These are phyloP conservation scores for Pyronema domesticum DNA, from an alignment of 495 filamentous ascomycete species.

Conservation along the genomic window DNA sequence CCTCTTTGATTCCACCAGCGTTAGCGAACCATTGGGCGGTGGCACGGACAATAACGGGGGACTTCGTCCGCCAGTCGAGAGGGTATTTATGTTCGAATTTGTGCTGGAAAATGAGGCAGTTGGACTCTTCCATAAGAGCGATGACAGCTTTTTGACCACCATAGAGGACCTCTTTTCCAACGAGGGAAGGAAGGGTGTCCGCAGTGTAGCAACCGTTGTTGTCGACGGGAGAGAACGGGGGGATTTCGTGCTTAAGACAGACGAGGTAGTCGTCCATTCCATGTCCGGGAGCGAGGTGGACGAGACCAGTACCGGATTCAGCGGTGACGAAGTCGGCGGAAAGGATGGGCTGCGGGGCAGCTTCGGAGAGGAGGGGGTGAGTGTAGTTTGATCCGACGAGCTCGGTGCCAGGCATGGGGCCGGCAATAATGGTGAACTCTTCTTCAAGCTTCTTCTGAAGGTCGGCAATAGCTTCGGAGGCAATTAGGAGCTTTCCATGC, in stretches of 20 bases:
- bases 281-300: slow-evolving; percentile 86
- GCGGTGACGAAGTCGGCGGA: slow-evolving; percentile 72
- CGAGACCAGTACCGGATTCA: slow-evolving; percentile 74
- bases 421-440: slow-evolving; percentile 1
- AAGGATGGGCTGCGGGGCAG: slow-evolving; percentile 47
- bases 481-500: slow-evolving; percentile 45
- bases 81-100: slow-evolving; percentile 79
- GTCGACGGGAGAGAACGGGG: slow-evolving; percentile 63
- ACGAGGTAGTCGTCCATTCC: slow-evolving; percentile 92
- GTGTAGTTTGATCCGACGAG: slow-evolving; percentile 47
- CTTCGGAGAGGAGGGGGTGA: slow-evolving; percentile 39
- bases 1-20: slow-evolving; percentile 58
- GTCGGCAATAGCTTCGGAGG: slow-evolving; percentile 44
- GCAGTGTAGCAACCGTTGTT: slow-evolving; percentile 60
- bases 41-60: slow-evolving; percentile 73
- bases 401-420: slow-evolving; percentile 42
- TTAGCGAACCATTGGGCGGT: slow-evolving; percentile 98
- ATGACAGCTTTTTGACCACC: slow-evolving; percentile 54
- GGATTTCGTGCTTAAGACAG: slow-evolving; percentile 47
- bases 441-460: slow-evolving; percentile 27
- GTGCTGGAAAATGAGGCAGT: slow-evolving; percentile 43
- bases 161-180: slow-evolving; percentile 42
- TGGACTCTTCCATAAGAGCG: slow-evolving; percentile 36
- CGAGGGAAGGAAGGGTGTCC: slow-evolving; percentile 44
- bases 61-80: slow-evolving; percentile 92